phyloP scores from a whole-genome alignment of 768 basidiomycete genomes.

The Aureoboletus auriporus region DNA sequence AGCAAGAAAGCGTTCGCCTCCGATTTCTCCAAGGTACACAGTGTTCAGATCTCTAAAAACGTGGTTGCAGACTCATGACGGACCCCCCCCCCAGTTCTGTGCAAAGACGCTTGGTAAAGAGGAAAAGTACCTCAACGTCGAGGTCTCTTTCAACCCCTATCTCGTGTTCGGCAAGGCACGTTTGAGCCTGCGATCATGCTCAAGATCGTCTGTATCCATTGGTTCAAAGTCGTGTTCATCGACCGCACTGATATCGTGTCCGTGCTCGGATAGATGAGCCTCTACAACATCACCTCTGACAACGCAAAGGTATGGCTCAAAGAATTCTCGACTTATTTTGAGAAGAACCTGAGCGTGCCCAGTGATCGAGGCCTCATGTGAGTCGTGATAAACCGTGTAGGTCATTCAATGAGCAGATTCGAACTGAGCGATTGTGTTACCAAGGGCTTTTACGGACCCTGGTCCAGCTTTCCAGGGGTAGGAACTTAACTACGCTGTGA shows the following conservation, averaged over 20 bases:
- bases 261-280: constrained; percentile 40
- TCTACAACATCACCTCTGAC: constrained; percentile 49
- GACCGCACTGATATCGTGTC: background rate
- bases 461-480: constrained; percentile 25
- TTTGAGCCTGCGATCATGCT: constrained; percentile 65
- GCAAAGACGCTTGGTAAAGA: constrained; percentile 55
- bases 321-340: constrained; percentile 50
- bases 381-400: background rate
- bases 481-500: background rate
- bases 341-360: constrained; percentile 46
- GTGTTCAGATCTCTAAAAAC: background rate
- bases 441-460: constrained; percentile 26
- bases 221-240: background rate
- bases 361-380: constrained; percentile 62
- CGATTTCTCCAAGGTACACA: constrained; percentile 56
- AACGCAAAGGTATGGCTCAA: constrained; percentile 53
- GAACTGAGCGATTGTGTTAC: background rate
- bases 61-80: background rate
- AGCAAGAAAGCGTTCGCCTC: constrained; percentile 35
- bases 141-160: constrained; percentile 53
- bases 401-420: background rate
- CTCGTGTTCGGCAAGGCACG: constrained; percentile 57
- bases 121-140: constrained; percentile 49
- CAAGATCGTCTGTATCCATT: constrained; percentile 44
- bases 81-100: constrained; percentile 36